Evolutionary conservation across 768 basidiomycete genomes (phyloP).

Genomic region (Russula sp.): DNA sequence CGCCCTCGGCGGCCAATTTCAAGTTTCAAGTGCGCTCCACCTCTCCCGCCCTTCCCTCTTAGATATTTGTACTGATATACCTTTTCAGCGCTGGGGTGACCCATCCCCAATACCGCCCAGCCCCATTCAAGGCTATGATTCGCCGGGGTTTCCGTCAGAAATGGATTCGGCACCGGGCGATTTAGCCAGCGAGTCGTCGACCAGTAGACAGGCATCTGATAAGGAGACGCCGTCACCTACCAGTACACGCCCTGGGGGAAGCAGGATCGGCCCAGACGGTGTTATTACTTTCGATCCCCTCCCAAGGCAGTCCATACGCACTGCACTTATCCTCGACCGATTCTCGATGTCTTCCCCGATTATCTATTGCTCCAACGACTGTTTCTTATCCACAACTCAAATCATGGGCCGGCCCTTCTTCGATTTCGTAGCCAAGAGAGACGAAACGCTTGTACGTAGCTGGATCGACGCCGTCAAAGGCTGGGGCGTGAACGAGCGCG

Average conservation of each 20-base stretch:
- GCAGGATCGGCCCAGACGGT: conserved; percentile 24
- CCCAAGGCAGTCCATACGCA: conserved; percentile 66
- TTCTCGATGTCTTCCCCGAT: conserved; percentile 66
- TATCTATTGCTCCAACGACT: conserved; percentile 71
- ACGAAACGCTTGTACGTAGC: conserved; percentile 62
- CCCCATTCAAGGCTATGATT: conserved; percentile 23
- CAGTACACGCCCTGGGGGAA: conserved; percentile 13
- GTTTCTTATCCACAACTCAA: conserved; percentile 55
- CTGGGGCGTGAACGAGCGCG: conserved; percentile 82
- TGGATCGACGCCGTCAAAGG: conserved; percentile 79
- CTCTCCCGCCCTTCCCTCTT: conserved; percentile 46
- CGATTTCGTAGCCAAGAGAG: conserved; percentile 65
- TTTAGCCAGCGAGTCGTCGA: conserved; percentile 10
- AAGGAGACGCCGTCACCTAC: conserved; percentile 10
- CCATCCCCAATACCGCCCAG: conserved; percentile 60
- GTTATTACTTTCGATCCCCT: conserved; percentile 58
- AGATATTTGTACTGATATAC: conserved; percentile 30
- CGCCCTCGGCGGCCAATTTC: conserved; percentile 46
- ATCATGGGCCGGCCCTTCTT: conserved; percentile 68
- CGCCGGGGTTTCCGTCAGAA: conserved; percentile 14
- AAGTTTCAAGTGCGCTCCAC: conserved; percentile 41
- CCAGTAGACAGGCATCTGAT: neutral
- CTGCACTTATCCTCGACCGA: conserved; percentile 78
- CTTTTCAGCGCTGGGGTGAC: conserved; percentile 62
- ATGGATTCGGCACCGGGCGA: conserved; percentile 8